These are phyloP conservation scores for Podospora anserina DNA, from an alignment of 495 filamentous ascomycete genomes.

Conservation along the genomic window DNA sequence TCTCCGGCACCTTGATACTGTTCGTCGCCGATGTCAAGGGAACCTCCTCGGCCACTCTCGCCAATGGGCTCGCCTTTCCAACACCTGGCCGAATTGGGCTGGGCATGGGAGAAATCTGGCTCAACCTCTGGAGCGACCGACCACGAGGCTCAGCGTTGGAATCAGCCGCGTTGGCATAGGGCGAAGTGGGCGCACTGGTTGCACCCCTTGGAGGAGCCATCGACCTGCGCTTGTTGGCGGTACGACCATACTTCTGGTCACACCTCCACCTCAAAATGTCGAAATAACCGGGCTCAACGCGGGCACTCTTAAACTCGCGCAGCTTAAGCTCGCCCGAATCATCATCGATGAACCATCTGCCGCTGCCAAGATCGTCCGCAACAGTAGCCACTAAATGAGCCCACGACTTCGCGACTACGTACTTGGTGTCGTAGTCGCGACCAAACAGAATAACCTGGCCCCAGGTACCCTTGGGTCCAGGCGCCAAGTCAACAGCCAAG, in stretches of 20 bases:
- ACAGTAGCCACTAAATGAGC: conserved; percentile 78
- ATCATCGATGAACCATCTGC: conserved; percentile 86
- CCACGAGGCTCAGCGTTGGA: conserved; percentile 47
- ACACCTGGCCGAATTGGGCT: conserved; percentile 53
- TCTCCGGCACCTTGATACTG: conserved; percentile 17
- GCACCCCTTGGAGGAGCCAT: conserved; percentile 36
- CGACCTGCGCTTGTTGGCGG: conserved; percentile 45
- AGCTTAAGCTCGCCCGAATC: conserved; percentile 88
- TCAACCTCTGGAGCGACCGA: conserved; percentile 53
- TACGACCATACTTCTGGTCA: conserved; percentile 88
- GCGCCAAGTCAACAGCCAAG: conserved; percentile 88
- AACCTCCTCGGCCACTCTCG: conserved; percentile 52
- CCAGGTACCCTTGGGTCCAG: conserved; percentile 86
- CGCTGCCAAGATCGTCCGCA: conserved; percentile 83
- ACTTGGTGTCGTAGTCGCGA: conserved; percentile 97
- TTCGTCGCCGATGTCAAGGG: conserved; percentile 11
- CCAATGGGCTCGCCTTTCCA: conserved; percentile 51
- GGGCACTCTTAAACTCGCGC: conserved; percentile 80
- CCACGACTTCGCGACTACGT: conserved; percentile 93
- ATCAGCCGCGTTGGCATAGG: conserved; percentile 51
- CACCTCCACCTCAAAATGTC: conserved; percentile 91
- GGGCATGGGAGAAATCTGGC: conserved; percentile 47
- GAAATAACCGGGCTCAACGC: conserved; percentile 89
- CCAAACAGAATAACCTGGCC: conserved; percentile 96
- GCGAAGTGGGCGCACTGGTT: conserved; percentile 47